These are phyloP conservation scores for Rhododendron simsii DNA, from an alignment of 148 eudicot genomes.

Conservation along the genomic window DNA sequence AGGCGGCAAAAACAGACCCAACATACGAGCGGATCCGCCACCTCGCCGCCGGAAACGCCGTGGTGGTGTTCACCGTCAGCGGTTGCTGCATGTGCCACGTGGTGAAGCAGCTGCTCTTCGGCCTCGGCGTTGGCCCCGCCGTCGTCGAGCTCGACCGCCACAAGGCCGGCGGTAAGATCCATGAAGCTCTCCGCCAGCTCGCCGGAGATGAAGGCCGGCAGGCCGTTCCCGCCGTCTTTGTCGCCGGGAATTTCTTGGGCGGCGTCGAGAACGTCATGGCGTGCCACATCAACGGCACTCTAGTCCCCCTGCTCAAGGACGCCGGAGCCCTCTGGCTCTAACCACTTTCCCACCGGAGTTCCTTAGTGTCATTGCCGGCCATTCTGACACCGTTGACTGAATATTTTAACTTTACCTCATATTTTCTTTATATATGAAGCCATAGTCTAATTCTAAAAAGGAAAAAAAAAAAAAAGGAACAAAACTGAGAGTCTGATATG, in stretches of 20 bases:
- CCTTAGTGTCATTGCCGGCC: neutral
- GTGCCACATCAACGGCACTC: conserved; percentile 58
- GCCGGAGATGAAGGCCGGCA: conserved; percentile 7
- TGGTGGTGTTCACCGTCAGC: conserved; percentile 48
- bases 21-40: conserved; percentile 33
- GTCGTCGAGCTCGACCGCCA: conserved; percentile 46
- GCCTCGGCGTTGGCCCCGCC: conserved; percentile 68
- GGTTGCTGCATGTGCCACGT: conserved; percentile 86
- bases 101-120: conserved; percentile 55
- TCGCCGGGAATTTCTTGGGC: conserved; percentile 61
- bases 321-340: conserved; percentile 83
- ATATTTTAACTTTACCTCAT: neutral
- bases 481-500: neutral
- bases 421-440: neutral
- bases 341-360: neutral
- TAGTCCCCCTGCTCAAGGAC: conserved; percentile 65
- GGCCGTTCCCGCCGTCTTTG: conserved; percentile 49
- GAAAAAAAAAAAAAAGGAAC: no score
- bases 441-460: neutral
- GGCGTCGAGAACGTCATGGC: conserved; percentile 67
- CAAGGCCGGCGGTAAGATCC: conserved; percentile 22
- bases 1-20: neutral
- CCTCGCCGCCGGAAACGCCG: conserved; percentile 47
- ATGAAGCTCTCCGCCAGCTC: conserved; percentile 25
- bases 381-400: neutral